These are phyloP conservation scores for Pyrenophora tritici-repentis DNA, from an alignment of 2,329 filamentous ascomycete genomes.

Conservation along the genomic window DNA sequence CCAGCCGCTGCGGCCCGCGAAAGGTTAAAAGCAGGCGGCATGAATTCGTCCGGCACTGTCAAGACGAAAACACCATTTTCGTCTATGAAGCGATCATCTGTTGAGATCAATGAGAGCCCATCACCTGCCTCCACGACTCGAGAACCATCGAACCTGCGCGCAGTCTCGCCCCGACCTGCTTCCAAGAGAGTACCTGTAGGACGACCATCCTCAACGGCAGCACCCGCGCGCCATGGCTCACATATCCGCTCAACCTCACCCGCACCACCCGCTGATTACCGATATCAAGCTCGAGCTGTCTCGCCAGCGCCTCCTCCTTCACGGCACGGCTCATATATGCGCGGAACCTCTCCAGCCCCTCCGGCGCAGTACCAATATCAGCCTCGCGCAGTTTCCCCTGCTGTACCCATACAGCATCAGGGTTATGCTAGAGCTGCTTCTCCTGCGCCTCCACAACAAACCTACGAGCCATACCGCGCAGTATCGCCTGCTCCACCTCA, in stretches of 20 bases:
- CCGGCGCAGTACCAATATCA: constrained; percentile 21
- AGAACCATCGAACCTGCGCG: constrained; percentile 38
- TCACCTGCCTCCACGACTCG: constrained; percentile 33
- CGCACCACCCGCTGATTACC: constrained; percentile 32
- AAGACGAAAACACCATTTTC: constrained; percentile 54
- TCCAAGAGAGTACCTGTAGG: constrained; percentile 39
- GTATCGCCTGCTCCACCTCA: constrained; percentile 33
- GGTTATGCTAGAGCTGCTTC: constrained; percentile 32
- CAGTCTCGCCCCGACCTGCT: constrained; percentile 49
- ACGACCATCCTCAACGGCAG: constrained; percentile 48
- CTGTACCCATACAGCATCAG: constrained; percentile 33
- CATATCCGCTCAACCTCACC: constrained; percentile 36
- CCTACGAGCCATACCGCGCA: constrained; percentile 30
- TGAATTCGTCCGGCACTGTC: constrained; percentile 40
- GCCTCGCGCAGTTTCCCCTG: constrained; percentile 32
- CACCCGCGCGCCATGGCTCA: constrained; percentile 31
- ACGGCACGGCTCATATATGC: constrained; percentile 31
- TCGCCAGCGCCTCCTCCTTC: constrained; percentile 34
- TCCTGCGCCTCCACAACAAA: constrained; percentile 35
- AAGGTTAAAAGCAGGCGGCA: constrained; percentile 38
- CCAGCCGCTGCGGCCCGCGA: constrained; percentile 47
- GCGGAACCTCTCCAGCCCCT: constrained; percentile 37
- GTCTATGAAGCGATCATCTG: constrained; percentile 56
- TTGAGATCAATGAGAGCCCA: constrained; percentile 40
- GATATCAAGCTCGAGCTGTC: constrained; percentile 24